These are phyloP conservation scores for Xerocomellus chrysenteron DNA, from an alignment of 768 basidiomycete genomes.

Conservation along the genomic window DNA sequence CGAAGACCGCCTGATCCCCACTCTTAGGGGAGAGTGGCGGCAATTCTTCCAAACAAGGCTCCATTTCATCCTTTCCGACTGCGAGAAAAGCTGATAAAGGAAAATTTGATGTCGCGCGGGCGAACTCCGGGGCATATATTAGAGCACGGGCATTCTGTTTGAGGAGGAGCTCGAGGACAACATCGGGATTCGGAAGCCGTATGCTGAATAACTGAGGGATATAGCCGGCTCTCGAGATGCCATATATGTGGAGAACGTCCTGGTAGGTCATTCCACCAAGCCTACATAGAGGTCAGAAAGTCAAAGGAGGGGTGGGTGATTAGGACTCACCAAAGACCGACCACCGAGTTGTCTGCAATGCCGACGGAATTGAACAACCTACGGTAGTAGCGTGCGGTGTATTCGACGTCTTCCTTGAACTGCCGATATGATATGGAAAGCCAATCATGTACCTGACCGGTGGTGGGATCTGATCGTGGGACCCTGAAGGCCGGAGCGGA, in stretches of 20 bases:
- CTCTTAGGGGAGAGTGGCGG: conserved; percentile 40
- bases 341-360: conserved; percentile 55
- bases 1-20: conserved; percentile 51
- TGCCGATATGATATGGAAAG: conserved; percentile 58
- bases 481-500: conserved; percentile 58
- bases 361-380: conserved; percentile 44
- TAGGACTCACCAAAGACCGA: conserved; percentile 68
- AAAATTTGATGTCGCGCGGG: conserved; percentile 41
- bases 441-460: conserved; percentile 52
- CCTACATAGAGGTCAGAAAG: conserved; percentile 41
- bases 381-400: conserved; percentile 64
- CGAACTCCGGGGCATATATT: conserved; percentile 61
- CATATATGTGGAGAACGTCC: conserved; percentile 73
- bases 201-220: conserved; percentile 77
- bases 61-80: conserved; percentile 40
- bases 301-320: background rate
- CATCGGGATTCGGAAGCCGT: conserved; percentile 68
- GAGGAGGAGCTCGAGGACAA: conserved; percentile 68
- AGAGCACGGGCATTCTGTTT: conserved; percentile 63
- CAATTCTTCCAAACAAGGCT: conserved; percentile 36
- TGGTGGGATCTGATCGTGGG: conserved; percentile 46
- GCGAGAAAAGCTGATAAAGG: conserved; percentile 51
- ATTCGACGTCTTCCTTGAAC: conserved; percentile 65
- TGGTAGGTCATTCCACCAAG: conserved; percentile 68
- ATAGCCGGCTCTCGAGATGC: conserved; percentile 72